Percentiles rank a stretch among this genome's conserved stretches.
Evolutionary conservation across 257 asterid species (phyloP).

Genomic region (Penstemon newberryi): DNA sequence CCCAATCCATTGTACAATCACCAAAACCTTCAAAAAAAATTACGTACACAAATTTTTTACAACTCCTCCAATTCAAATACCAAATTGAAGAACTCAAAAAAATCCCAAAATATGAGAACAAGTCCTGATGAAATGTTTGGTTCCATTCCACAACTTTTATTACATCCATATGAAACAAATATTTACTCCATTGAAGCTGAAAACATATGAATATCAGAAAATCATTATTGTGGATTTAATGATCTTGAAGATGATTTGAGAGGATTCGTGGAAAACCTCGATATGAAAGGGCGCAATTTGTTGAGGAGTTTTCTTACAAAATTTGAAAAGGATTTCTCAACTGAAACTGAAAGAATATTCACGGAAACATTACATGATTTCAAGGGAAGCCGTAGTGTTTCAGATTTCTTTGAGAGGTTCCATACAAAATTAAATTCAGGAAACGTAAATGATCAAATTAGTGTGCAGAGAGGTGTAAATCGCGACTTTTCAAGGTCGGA

Average conservation of each 20-base stretch:
- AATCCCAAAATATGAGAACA: neutral
- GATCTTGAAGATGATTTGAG: slow-evolving; percentile 6
- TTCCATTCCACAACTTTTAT: neutral
- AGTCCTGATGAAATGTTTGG: neutral
- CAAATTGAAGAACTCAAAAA: too few relatives aligned
- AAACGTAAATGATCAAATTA: neutral
- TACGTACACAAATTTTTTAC: too few relatives aligned
- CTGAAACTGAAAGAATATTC: neutral
- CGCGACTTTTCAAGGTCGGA: neutral
- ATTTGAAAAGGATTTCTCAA: slow-evolving; percentile 17
- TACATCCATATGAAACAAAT: neutral
- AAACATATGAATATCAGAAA: neutral
- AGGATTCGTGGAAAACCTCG: slow-evolving; percentile 27
- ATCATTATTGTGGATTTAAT: neutral
- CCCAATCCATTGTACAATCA: neutral
- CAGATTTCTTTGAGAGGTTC: slow-evolving; percentile 28
- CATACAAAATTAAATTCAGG: slow-evolving; percentile 14
- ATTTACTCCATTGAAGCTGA: neutral
- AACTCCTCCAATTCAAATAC: neutral
- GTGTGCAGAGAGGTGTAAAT: slow-evolving; percentile 26
- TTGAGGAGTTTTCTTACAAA: slow-evolving; percentile 30
- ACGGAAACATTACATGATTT: slow-evolving; percentile 22
- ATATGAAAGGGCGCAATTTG: slow-evolving; percentile 31
- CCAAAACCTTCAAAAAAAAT: neutral
- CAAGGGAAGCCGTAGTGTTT: neutral